phyloP scores from a whole-genome alignment of 495 filamentous ascomycete genomes.

The Parachaetomium inaequale region DNA sequence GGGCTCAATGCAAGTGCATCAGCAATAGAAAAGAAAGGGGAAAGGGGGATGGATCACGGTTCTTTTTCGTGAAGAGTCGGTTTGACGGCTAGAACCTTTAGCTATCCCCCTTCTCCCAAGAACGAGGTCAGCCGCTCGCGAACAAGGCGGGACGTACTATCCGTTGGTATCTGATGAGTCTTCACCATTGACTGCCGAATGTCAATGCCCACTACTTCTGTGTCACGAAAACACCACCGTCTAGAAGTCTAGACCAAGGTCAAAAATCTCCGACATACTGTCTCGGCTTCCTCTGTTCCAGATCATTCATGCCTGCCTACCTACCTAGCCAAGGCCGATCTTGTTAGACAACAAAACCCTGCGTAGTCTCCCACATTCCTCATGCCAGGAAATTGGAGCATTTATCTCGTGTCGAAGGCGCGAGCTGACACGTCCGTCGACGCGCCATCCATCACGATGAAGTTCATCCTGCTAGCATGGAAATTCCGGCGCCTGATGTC shows the following conservation, averaged over 20 bases:
- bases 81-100: too few species aligned
- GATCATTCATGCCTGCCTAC: too few species aligned
- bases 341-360: not conserved
- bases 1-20: not conserved
- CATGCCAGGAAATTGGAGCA: not conserved
- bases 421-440: not conserved
- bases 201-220: too few species aligned
- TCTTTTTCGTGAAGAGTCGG: too few species aligned
- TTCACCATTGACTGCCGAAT: too few species aligned
- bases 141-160: too few species aligned
- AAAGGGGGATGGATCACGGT: too few species aligned
- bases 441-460: not conserved
- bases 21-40: not conserved
- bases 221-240: too few species aligned
- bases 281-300: not conserved
- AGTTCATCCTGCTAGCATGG: not conserved
- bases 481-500: conserved; percentile 9
- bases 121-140: too few species aligned
- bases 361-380: conserved; percentile 7
- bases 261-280: not conserved
- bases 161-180: too few species aligned
- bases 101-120: too few species aligned
- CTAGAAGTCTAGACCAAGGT: conserved; percentile 3
- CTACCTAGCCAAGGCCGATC: not conserved
- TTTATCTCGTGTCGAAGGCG: not conserved